Conservation (phyloP, 2,329 filamentous ascomycete species). For the Thielaviopsis ethacetica region DNA sequence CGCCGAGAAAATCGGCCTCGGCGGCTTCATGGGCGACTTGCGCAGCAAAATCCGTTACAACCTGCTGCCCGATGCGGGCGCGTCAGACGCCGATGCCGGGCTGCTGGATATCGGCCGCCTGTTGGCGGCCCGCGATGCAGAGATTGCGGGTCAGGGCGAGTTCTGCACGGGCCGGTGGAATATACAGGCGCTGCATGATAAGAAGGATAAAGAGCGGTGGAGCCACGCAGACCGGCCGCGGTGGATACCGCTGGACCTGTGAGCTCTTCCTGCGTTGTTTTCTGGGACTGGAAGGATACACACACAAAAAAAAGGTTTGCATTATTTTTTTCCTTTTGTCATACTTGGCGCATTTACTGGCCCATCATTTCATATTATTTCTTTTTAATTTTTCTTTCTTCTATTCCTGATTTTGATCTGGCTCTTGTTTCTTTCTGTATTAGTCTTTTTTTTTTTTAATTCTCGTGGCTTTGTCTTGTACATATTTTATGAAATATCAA, state of each 20-base stretch:
- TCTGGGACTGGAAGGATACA: background rate
- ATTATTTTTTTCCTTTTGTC: background rate
- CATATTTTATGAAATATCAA: too few relatives aligned
- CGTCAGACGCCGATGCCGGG: slow-evolving; percentile 38
- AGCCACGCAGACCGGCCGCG: slow-evolving; percentile 33
- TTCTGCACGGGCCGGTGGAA: slow-evolving; percentile 34
- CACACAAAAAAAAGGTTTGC: background rate
- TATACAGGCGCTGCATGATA: slow-evolving; percentile 20
- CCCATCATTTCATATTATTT: background rate
- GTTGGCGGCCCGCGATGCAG: slow-evolving; percentile 31
- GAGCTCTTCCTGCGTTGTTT: background rate
- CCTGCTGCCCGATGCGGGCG: slow-evolving; percentile 40
- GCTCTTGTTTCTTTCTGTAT: background rate
- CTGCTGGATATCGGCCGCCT: slow-evolving; percentile 37
- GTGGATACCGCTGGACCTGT: slow-evolving; percentile 21
- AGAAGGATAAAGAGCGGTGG: slow-evolving; percentile 33
- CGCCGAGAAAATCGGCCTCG: slow-evolving; percentile 37
- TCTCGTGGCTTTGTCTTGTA: too few relatives aligned
- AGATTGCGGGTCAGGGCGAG: slow-evolving; percentile 20
- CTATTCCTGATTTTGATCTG: background rate
- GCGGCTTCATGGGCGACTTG: slow-evolving; percentile 44
- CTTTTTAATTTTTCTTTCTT: background rate
- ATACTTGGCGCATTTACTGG: background rate
- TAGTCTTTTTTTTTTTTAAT: background rate
- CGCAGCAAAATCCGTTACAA: slow-evolving; percentile 43